These are phyloP conservation scores for Phaeophleospora eucalypticola DNA, from an alignment of 2,329 filamentous ascomycete genomes.

Conservation along the genomic window DNA sequence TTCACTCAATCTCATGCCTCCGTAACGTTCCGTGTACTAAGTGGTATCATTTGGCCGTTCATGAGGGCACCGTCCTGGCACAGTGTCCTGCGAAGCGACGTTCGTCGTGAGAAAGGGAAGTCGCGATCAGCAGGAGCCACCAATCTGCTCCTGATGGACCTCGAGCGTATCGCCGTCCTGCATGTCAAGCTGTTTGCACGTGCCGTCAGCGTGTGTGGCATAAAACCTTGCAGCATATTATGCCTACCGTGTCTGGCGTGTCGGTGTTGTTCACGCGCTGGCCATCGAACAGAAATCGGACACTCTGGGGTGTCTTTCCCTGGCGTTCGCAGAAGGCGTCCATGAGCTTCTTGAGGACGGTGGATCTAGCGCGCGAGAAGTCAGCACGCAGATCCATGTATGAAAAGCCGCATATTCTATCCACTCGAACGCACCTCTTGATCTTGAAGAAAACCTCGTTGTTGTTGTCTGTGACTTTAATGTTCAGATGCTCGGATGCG, in stretches of 20 bases:
- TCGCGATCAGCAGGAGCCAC: constrained; percentile 49
- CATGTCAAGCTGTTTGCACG: constrained; percentile 76
- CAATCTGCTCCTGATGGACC: constrained; percentile 97
- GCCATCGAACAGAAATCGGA: constrained; percentile 96
- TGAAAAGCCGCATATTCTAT: too few species aligned
- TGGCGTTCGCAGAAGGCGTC: constrained; percentile 95
- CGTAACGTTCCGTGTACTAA: neutral
- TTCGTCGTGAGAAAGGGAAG: neutral
- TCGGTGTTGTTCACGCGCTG: constrained; percentile 83
- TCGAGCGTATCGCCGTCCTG: constrained; percentile 91
- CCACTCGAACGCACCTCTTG: constrained; percentile 64
- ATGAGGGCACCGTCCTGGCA: neutral
- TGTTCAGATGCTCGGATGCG: constrained; percentile 81
- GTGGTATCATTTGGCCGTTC: neutral
- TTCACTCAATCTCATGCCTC: neutral
- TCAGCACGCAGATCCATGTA: too few species aligned
- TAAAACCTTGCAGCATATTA: neutral
- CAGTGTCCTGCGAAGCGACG: neutral
- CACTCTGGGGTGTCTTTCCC: constrained; percentile 77
- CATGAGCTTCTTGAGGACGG: constrained; percentile 96
- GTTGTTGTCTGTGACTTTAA: constrained; percentile 98
- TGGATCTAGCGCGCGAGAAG: too few species aligned
- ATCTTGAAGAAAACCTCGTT: constrained; percentile 99
- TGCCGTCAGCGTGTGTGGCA: constrained; percentile 3
- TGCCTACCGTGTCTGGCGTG: constrained; percentile 83